Conservation (phyloP, 257 asterid species). For the Salvia hispanica region DNA sequence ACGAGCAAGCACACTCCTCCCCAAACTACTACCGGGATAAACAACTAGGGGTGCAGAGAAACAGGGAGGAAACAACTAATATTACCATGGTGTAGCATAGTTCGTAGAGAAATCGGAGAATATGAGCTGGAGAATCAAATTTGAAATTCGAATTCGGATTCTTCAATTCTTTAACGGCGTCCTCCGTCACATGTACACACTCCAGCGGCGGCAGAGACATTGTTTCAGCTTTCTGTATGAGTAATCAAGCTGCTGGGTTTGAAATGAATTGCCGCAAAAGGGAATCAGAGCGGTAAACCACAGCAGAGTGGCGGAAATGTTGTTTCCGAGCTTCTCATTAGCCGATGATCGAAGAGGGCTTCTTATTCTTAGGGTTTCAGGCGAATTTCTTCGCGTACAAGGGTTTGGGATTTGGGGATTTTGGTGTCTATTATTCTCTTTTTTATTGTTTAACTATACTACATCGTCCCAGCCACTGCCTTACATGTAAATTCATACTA, state of each 20-base stretch:
- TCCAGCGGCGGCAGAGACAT: slow-evolving; percentile 76
- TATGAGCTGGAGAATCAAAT: slow-evolving; percentile 59
- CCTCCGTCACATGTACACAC: slow-evolving; percentile 68
- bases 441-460: no score
- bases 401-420: slow-evolving; percentile 39
- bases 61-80: neutral
- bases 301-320: slow-evolving; percentile 11
- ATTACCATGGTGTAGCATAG: slow-evolving; percentile 77
- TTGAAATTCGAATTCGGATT: slow-evolving; percentile 65
- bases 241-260: slow-evolving; percentile 24
- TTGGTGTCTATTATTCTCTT: neutral
- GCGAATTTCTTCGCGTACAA: slow-evolving; percentile 30
- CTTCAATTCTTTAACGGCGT: slow-evolving; percentile 67
- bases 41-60: neutral
- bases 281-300: slow-evolving; percentile 32
- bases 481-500: no score
- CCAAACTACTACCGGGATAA: neutral
- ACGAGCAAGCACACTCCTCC: neutral
- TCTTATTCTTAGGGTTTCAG: slow-evolving; percentile 43
- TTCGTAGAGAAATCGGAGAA: slow-evolving; percentile 83
- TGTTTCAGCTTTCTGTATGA: slow-evolving; percentile 12
- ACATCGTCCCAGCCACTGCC: no score
- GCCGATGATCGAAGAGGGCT: slow-evolving; percentile 15
- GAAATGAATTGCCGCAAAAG: slow-evolving; percentile 17
- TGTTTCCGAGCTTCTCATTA: slow-evolving; percentile 35